phyloP scores from a whole-genome alignment of 768 basidiomycete species.

The Trametes cinnabarina region DNA sequence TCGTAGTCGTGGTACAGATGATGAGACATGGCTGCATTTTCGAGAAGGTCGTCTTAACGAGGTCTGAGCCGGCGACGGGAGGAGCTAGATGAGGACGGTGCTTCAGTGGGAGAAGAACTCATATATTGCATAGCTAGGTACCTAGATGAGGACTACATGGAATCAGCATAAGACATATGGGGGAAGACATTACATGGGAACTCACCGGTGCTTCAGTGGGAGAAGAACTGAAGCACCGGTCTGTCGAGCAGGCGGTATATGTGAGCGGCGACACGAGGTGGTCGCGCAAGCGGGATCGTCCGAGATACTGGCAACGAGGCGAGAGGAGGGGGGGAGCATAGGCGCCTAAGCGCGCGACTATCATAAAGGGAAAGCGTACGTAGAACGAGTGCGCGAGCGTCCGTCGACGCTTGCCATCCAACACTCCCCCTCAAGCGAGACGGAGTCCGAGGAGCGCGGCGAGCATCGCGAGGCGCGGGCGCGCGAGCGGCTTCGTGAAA shows the following conservation, averaged over 20 bases:
- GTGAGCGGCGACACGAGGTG: not conserved
- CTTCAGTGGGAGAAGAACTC: conserved; percentile 18
- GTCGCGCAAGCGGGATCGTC: not conserved
- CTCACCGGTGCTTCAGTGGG: not conserved
- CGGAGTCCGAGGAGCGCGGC: not conserved
- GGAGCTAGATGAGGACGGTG: conserved; percentile 16
- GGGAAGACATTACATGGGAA: not conserved
- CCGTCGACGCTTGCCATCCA: not conserved
- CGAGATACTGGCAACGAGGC: not conserved
- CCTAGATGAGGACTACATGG: not conserved
- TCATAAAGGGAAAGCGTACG: too few relatives aligned
- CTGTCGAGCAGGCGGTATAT: not conserved
- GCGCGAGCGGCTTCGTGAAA: conserved; percentile 33
- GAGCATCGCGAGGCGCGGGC: not conserved
- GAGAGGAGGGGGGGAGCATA: not conserved
- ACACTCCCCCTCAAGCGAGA: conserved; percentile 15
- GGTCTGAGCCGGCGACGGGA: not conserved
- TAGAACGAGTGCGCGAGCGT: not conserved
- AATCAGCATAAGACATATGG: not conserved
- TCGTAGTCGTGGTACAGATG: too few relatives aligned
- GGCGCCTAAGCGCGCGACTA: not conserved
- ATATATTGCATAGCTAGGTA: not conserved
- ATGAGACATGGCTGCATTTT: too few relatives aligned
- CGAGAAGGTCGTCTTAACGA: too few relatives aligned
- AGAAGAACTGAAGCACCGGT: not conserved